Evolutionary conservation across 75 land plant genomes (phyloP).

Genomic region (Cryptomeria japonica): DNA sequence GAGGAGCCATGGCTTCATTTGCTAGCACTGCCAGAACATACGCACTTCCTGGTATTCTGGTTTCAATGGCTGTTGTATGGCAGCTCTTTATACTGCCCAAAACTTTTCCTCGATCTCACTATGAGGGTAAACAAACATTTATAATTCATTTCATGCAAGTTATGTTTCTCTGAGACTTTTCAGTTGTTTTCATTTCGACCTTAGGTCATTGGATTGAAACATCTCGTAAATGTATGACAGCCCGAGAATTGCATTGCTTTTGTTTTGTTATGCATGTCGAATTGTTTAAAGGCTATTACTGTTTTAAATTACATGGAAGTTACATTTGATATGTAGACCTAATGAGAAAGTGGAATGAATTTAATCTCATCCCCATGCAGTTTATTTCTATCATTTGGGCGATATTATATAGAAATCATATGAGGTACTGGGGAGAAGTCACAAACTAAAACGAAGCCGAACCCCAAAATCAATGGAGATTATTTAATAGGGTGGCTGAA

Average conservation of each 20-base stretch:
- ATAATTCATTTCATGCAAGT: neutral
- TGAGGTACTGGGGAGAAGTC: no score
- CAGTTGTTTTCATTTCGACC: neutral
- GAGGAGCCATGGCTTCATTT: neutral
- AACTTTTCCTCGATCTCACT: neutral
- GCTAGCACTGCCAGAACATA: neutral
- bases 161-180: neutral
- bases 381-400: no score
- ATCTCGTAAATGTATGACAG: neutral
- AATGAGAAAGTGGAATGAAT: no score
- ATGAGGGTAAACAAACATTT: conserved; percentile 3
- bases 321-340: no score
- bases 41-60: neutral
- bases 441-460: no score
- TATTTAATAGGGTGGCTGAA: no score
- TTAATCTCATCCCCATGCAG: no score
- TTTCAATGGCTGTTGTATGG: neutral
- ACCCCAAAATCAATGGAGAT: neutral
- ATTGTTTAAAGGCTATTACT: neutral
- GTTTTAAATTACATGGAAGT: neutral
- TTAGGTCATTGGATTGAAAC: neutral
- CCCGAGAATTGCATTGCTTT: neutral
- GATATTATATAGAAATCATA: no score
- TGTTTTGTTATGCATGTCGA: neutral
- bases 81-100: conserved; percentile 4